phyloP scores from a whole-genome alignment of 2,329 filamentous ascomycete species.

The Xylaria sp. region DNA sequence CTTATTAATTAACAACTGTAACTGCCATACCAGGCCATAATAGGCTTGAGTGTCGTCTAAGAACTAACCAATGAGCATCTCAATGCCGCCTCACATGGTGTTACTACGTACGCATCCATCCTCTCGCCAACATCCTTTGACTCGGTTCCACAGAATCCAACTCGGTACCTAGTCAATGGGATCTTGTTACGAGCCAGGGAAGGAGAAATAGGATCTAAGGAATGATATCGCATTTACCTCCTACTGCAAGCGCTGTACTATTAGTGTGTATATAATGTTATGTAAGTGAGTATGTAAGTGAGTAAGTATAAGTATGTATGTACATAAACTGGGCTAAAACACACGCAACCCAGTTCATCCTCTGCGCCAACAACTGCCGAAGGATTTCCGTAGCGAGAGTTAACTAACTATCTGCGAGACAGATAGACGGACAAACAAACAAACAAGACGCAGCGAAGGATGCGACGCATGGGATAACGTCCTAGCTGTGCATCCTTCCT shows the following conservation, averaged over 20 bases:
- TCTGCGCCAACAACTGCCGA: constrained; percentile 22
- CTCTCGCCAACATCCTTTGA: constrained; percentile 7
- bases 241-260: neutral
- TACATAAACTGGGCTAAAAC: too few relatives aligned
- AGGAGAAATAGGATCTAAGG: neutral
- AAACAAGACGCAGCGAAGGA: constrained; percentile 4
- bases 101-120: neutral
- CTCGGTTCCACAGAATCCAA: neutral
- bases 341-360: neutral
- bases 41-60: constrained; percentile 9
- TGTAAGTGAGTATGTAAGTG: too few relatives aligned
- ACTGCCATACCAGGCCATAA: constrained; percentile 10
- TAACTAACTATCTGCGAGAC: neutral
- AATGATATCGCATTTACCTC: neutral
- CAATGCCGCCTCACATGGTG: constrained; percentile 26
- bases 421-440: too few relatives aligned
- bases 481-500: constrained; percentile 9
- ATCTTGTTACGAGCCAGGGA: neutral
- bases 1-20: neutral
- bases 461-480: constrained; percentile 3
- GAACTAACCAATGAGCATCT: constrained; percentile 24
- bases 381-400: constrained; percentile 12
- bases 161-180: neutral
- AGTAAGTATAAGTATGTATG: too few relatives aligned
- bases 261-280: neutral